Percentiles rank a stretch among this genome's conserved stretches.
Evolutionary conservation across 257 asterid species (phyloP).

Genomic region (Perilla frutescens): DNA sequence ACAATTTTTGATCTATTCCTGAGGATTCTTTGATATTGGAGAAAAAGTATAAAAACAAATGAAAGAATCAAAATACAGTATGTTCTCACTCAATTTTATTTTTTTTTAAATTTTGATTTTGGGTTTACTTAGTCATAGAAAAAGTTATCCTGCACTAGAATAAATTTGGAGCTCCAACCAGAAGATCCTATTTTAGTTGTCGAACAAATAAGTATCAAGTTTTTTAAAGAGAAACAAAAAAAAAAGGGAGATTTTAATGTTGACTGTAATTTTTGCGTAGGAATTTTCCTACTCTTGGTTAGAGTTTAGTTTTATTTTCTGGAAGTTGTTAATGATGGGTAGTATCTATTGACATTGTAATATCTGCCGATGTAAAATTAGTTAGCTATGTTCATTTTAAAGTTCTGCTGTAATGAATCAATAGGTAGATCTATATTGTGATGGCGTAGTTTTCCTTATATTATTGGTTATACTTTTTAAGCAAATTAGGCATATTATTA

Average conservation of each 20-base stretch:
- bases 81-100: neutral
- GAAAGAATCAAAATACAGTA: neutral
- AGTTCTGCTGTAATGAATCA: neutral
- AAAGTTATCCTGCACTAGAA: neutral
- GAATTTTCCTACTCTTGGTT: neutral
- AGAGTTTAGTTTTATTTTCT: neutral
- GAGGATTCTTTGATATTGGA: neutral
- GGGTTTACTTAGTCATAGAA: neutral
- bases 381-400: neutral
- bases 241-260: neutral
- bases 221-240: no score
- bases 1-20: neutral
- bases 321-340: neutral
- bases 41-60: neutral
- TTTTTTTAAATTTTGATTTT: neutral
- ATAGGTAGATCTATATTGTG: neutral
- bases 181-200: neutral
- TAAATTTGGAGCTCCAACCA: neutral
- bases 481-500: neutral
- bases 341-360: neutral
- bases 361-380: neutral
- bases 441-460: neutral
- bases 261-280: neutral
- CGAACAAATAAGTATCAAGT: neutral
- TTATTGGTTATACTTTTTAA: neutral